Conservation (phyloP, 139 green algal genomes). For the Auxenochlorella pyrenoidosa region DNA sequence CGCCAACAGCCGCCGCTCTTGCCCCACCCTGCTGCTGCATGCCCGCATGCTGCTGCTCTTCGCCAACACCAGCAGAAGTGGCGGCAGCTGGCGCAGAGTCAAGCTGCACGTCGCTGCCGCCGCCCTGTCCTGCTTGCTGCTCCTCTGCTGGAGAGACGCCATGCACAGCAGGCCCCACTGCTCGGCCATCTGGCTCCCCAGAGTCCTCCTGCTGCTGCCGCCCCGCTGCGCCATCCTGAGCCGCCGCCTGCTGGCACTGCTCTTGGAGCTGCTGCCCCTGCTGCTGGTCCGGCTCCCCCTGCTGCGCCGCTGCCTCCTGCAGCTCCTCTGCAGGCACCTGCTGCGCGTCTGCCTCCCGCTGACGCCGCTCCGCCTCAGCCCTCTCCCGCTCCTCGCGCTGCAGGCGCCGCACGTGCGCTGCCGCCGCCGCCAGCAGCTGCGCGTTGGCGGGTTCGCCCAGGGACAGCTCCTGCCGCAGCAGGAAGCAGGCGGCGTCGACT, state of each 20-base stretch:
- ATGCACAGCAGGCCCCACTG: neutral
- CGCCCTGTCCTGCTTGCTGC: too few species aligned
- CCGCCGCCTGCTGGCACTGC: neutral
- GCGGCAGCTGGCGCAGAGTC: too few species aligned
- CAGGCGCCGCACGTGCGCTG: constrained; percentile 13
- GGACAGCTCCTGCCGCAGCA: neutral
- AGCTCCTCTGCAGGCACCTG: neutral
- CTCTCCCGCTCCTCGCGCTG: neutral
- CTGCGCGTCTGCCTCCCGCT: neutral
- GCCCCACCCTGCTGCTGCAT: neutral
- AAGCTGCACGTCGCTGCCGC: too few species aligned
- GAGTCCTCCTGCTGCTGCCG: neutral
- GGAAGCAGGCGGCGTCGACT: constrained; percentile 16
- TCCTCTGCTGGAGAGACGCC: neutral
- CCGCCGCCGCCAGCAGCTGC: constrained; percentile 15
- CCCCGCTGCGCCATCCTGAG: neutral
- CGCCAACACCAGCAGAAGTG: too few species aligned
- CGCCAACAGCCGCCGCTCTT: neutral
- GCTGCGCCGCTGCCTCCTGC: neutral
- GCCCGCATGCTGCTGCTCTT: neutral
- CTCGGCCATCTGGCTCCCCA: neutral
- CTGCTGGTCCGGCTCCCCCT: neutral
- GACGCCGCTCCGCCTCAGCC: neutral
- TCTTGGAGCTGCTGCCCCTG: neutral
- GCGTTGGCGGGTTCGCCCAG: neutral